Percentiles rank a stretch among this genome's conserved stretches.
phyloP scores from a whole-genome alignment of 1,139 yeast genomes.

The Scheffersomyces lignicola region DNA sequence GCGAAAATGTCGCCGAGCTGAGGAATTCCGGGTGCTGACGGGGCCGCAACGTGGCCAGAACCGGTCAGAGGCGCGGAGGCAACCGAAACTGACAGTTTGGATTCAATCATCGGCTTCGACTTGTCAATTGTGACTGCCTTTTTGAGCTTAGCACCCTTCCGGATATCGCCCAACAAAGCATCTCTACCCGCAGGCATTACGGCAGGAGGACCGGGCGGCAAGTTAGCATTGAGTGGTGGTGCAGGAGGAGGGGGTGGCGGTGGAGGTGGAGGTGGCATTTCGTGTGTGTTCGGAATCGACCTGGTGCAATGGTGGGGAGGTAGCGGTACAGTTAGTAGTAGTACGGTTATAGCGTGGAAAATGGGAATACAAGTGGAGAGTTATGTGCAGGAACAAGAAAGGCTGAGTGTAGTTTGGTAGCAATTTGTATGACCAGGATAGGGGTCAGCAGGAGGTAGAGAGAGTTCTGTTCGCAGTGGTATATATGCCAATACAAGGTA shows the following conservation, averaged over 20 bases:
- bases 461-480: too few species aligned
- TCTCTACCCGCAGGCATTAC: constrained; percentile 55
- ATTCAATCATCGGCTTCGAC: constrained; percentile 43
- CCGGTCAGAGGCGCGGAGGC: constrained; percentile 12
- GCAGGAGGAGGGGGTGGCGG: constrained; percentile 49
- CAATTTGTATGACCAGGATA: too few species aligned
- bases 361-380: too few species aligned
- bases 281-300: too few species aligned
- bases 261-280: constrained; percentile 16
- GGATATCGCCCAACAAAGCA: constrained; percentile 83
- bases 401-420: too few species aligned
- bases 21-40: constrained; percentile 39
- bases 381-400: too few species aligned
- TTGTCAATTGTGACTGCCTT: constrained; percentile 60
- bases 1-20: constrained; percentile 80
- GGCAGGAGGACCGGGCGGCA: constrained; percentile 32
- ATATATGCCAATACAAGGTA: too few species aligned
- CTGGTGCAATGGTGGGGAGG: too few species aligned
- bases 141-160: constrained; percentile 73
- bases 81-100: constrained; percentile 23
- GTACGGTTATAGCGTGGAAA: too few species aligned
- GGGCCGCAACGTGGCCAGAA: constrained; percentile 13
- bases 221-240: constrained; percentile 24
- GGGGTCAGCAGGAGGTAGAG: too few species aligned
- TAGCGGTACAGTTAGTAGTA: too few species aligned